Evolutionary conservation across 768 basidiomycete genomes (phyloP).

Genomic region (Mycena filopes): DNA sequence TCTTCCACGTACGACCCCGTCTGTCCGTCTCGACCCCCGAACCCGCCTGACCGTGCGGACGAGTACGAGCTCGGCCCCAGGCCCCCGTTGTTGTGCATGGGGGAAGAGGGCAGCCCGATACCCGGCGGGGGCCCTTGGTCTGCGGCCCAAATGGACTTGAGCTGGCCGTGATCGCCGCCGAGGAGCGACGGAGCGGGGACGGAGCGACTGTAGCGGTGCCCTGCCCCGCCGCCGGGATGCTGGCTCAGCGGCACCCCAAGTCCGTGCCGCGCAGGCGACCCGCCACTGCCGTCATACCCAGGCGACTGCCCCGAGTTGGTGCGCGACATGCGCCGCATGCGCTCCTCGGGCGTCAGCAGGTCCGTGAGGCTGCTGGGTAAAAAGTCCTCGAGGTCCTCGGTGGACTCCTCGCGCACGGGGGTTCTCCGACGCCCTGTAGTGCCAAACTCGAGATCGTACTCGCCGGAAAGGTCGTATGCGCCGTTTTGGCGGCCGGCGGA

Average conservation of each 20-base stretch:
- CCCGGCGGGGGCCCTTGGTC: constrained; percentile 17
- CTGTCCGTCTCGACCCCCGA: constrained; percentile 40
- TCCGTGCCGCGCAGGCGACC: constrained; percentile 33
- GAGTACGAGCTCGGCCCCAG: constrained; percentile 57
- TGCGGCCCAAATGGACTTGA: constrained; percentile 86
- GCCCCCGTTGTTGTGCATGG: constrained; percentile 21
- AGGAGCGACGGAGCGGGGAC: constrained; percentile 83
- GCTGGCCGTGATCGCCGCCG: constrained; percentile 56
- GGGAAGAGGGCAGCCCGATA: constrained; percentile 40
- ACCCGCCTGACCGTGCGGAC: constrained; percentile 53
- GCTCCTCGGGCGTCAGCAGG: constrained; percentile 89
- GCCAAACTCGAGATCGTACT: constrained; percentile 49
- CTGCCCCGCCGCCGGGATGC: constrained; percentile 35
- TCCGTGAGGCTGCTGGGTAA: constrained; percentile 90
- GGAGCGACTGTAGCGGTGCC: constrained; percentile 83
- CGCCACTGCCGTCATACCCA: constrained; percentile 16
- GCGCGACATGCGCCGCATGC: constrained; percentile 82
- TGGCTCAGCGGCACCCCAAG: constrained; percentile 32
- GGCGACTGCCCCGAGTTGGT: constrained; percentile 63
- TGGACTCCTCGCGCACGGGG: constrained; percentile 52
- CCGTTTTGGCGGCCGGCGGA: constrained; percentile 28
- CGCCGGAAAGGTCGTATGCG: constrained; percentile 51
- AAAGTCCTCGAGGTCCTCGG: constrained; percentile 89
- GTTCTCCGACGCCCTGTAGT: constrained; percentile 29
- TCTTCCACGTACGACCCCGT: too few relatives aligned